These are phyloP conservation scores for Cordyceps fumosorosea DNA, from an alignment of 2,329 filamentous ascomycete genomes.

Conservation along the genomic window DNA sequence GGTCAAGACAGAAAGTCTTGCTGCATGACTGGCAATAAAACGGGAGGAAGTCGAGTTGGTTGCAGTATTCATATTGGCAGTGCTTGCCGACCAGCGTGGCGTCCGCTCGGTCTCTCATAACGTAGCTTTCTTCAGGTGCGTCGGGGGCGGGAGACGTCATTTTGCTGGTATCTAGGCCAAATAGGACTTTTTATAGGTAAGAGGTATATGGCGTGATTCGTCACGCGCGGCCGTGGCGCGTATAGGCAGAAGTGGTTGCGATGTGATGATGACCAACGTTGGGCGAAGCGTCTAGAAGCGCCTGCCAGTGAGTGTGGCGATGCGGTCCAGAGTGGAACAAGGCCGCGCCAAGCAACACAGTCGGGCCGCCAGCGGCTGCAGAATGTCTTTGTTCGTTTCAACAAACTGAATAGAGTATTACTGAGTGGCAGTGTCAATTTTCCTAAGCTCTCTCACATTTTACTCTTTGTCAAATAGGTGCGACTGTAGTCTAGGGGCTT, in stretches of 20 bases:
- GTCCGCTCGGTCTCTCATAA: slow-evolving; percentile 67
- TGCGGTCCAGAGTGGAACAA: slow-evolving; percentile 10
- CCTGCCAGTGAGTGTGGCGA: slow-evolving; percentile 1
- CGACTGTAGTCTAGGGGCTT: no score
- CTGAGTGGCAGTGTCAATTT: no score
- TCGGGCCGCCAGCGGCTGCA: no score
- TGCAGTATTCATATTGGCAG: slow-evolving; percentile 87
- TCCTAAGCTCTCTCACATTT: no score
- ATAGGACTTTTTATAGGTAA: neutral
- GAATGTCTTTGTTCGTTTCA: no score
- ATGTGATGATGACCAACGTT: slow-evolving; percentile 12
- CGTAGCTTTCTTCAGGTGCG: slow-evolving; percentile 50
- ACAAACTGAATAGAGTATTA: no score
- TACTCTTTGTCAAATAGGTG: no score
- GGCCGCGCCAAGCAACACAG: neutral
- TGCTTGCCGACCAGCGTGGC: slow-evolving; percentile 81
- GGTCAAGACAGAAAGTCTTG: slow-evolving; percentile 84
- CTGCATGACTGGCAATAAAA: slow-evolving; percentile 88
- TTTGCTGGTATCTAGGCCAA: slow-evolving; percentile 16
- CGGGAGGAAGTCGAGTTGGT: slow-evolving; percentile 91
- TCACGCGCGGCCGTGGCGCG: neutral
- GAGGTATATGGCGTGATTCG: neutral
- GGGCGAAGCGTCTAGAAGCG: slow-evolving; percentile 14
- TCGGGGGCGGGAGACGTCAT: slow-evolving; percentile 46
- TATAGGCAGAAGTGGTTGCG: slow-evolving; percentile 9